These are phyloP conservation scores for Phlebiopsis flavidoalba DNA, from an alignment of 768 basidiomycete genomes.

Conservation along the genomic window DNA sequence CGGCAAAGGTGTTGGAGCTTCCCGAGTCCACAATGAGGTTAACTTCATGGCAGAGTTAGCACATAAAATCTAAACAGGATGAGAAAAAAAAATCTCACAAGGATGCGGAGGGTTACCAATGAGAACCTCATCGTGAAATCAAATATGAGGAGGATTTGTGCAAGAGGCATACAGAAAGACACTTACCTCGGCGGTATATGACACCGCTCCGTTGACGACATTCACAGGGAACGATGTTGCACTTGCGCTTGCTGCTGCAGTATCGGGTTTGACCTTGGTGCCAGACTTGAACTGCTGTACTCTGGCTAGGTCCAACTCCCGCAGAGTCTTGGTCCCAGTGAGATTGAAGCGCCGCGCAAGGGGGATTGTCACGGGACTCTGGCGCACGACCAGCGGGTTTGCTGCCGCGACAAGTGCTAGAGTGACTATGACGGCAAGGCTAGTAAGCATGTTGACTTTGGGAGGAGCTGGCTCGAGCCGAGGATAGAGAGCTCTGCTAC, in stretches of 20 bases:
- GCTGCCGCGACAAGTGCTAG: not conserved
- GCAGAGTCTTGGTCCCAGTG: not conserved
- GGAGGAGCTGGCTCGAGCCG: not conserved
- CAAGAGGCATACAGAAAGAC: not conserved
- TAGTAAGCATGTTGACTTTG: not conserved
- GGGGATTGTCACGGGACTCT: not conserved
- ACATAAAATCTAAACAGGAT: not conserved
- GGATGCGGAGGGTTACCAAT: slow-evolving; percentile 10
- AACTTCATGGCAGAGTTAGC: not conserved
- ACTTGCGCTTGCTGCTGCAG: not conserved
- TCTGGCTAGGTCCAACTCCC: slow-evolving; percentile 4
- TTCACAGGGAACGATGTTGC: not conserved
- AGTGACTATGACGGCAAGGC: not conserved
- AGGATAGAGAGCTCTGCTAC: not conserved
- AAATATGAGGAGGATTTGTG: not conserved
- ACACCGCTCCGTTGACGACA: slow-evolving; percentile 1
- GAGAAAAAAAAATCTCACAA: not conserved
- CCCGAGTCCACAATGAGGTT: slow-evolving; percentile 10
- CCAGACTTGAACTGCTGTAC: not conserved
- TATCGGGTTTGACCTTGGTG: not conserved
- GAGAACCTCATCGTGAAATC: not conserved
- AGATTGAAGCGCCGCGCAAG: slow-evolving; percentile 7
- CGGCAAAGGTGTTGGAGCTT: slow-evolving; percentile 8
- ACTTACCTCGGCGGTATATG: slow-evolving; percentile 8
- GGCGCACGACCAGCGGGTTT: not conserved